Evolutionary conservation across 129 eudicot species (phyloP).

Genomic region (Glebionis coronaria): DNA sequence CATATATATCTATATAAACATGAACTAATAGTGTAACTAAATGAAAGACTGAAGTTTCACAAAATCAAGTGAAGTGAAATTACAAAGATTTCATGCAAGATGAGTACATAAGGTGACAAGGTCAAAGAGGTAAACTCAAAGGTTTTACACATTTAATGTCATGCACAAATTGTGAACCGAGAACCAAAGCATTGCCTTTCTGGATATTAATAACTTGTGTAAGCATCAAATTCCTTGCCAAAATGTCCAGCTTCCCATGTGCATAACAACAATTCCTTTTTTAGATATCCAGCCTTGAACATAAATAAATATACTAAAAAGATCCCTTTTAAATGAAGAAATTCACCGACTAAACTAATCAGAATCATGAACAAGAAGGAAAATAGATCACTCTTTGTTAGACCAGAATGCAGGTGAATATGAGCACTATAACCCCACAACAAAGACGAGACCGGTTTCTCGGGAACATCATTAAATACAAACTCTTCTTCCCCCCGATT

Average conservation of each 20-base stretch:
- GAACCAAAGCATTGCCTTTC: constrained; percentile 56
- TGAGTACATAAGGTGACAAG: no score
- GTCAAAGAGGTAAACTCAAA: no score
- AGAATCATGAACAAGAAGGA: constrained; percentile 97
- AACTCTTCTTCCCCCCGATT: constrained; percentile 90
- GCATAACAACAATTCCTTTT: background rate
- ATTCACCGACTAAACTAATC: constrained; percentile 90
- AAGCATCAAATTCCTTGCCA: constrained; percentile 87
- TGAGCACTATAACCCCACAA: constrained; percentile 94
- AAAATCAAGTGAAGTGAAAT: no score
- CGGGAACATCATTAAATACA: constrained; percentile 58
- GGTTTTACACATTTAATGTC: constrained; percentile 75
- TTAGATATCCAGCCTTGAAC: background rate
- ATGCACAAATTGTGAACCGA: constrained; percentile 59
- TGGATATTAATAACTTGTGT: constrained; percentile 71
- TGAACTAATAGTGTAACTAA: no score
- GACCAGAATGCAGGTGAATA: constrained; percentile 79
- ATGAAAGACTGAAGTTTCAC: no score
- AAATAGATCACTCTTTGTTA: constrained; percentile 66
- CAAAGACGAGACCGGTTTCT: constrained; percentile 81
- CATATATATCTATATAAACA: no score
- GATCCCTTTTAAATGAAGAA: background rate
- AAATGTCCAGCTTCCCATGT: constrained; percentile 98
- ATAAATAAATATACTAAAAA: background rate
- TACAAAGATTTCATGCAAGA: no score